Base-by-base conservation (phyloP, 257 asterid species). In the Coffea canephora region DNA sequence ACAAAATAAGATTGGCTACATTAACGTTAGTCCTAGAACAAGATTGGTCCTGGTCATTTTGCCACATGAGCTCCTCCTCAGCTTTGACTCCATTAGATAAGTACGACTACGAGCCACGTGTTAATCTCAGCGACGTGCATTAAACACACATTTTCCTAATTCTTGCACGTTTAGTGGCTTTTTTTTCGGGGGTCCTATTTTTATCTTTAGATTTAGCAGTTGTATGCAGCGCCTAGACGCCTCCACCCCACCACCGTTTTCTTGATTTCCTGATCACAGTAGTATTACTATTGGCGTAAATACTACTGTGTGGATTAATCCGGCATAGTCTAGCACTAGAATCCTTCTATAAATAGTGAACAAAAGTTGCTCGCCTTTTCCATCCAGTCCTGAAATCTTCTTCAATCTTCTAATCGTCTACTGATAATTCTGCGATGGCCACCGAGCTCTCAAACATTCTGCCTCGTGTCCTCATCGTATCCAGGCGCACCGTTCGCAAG, bases 401-500 rank as follows among this genome's bases (percentile, higher is more conserved):
- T 12, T 31, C 34, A 31, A 13, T 25, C 16, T 10, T 6, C 5
- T 36, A 11, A 8, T 15, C 19, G 25, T 36, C 54, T 1, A 4
- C 43, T 13, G 16, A 13, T 46, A 36, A 23, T 18, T 66, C 77
- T 25, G 68, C 72, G 64, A 89, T 87, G 90, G 85, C 91, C 76
- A 69, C 80, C 72, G 85, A 90, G 52, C 93, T 88, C 73, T 87
- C 89, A 2, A 87, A 82, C n/a, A 85, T 88, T 61, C 85, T 90
- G 9, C 93, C 93, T 68, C 89, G 93, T 5, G 93, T 90, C 27
- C 89, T 90, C 78, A 86, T 90, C 78, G 93, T 90, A 27, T 90
- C 93, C n/a, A 79, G 93, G 79, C 88, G 93, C 55, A 80, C 82
- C 76, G 89, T 90, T 81, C 93, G 93, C 76, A 90, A 90, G 82